Conservation (phyloP, 441 rosid genomes). For the Pelargonium citronellum region DNA sequence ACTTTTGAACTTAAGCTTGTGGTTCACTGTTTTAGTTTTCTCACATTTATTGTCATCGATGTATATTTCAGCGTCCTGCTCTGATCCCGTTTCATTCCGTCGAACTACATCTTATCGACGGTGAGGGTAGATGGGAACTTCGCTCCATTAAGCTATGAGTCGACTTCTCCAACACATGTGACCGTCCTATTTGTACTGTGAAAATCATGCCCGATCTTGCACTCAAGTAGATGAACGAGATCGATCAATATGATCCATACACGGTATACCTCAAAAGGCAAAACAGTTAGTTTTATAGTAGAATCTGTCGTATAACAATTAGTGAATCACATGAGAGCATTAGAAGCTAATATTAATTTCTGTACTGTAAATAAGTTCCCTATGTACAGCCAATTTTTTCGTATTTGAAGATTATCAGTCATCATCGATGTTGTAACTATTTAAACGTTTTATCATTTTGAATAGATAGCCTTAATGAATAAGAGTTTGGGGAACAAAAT, state of each 20-base stretch:
- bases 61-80: conserved; percentile 76
- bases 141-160: conserved; percentile 59
- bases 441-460: no score
- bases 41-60: neutral
- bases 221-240: neutral
- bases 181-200: no score
- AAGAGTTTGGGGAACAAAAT: neutral
- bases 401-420: neutral
- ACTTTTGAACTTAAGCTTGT: no score
- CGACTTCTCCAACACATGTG: conserved; percentile 6
- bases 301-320: neutral
- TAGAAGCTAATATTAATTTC: neutral
- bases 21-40: neutral
- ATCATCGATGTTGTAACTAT: neutral
- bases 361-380: neutral
- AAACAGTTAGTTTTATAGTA: neutral
- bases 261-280: neutral
- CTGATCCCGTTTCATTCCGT: conserved; percentile 82
- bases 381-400: conserved; percentile 9
- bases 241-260: neutral
- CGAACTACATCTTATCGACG: conserved; percentile 87
- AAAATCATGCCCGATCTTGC: no score
- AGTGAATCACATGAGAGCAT: neutral
- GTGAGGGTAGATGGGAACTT: conserved; percentile 99
- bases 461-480: neutral